Evolutionary conservation across 148 eudicot species (phyloP).

Genomic region (Cornus suecica): DNA sequence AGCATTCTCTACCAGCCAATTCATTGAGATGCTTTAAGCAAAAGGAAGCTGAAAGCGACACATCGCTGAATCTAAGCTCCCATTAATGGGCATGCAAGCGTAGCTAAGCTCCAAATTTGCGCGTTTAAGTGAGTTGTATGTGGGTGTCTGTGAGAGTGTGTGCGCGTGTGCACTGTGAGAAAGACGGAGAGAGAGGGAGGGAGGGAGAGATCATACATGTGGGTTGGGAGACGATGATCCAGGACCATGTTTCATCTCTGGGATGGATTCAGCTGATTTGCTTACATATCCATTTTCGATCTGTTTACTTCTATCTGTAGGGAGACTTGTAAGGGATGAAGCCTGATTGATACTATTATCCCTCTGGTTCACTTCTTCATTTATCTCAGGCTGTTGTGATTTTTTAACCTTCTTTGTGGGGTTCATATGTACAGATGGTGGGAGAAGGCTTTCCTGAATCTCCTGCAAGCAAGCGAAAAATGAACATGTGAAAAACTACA

Average conservation of each 20-base stretch:
- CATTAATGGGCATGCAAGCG: too few relatives aligned
- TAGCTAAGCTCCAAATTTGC: too few relatives aligned
- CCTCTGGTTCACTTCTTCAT: conserved; percentile 37
- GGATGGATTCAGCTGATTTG: conserved; percentile 17
- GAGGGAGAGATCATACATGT: conserved; percentile 23
- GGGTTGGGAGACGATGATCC: conserved; percentile 40
- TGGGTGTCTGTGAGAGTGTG: not conserved
- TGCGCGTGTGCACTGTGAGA: not conserved
- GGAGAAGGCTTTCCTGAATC: conserved; percentile 78
- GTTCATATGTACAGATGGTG: conserved; percentile 79
- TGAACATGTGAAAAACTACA: not conserved
- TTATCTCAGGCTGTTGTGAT: conserved; percentile 28
- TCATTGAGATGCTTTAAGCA: not conserved
- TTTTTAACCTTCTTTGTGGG: conserved; percentile 53
- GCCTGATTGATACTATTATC: conserved; percentile 13
- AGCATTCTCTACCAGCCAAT: too few relatives aligned
- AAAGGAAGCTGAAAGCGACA: not conserved
- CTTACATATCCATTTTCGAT: conserved; percentile 24
- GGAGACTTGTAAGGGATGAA: conserved; percentile 13
- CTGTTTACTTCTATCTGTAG: conserved; percentile 14
- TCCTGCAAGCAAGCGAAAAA: conserved; percentile 49
- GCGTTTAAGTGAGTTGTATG: too few relatives aligned
- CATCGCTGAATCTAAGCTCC: not conserved
- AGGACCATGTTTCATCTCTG: conserved; percentile 8
- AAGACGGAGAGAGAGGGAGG: not conserved